phyloP scores from a whole-genome alignment of 2,329 filamentous ascomycete genomes.

The Lizonia empirigonia region DNA sequence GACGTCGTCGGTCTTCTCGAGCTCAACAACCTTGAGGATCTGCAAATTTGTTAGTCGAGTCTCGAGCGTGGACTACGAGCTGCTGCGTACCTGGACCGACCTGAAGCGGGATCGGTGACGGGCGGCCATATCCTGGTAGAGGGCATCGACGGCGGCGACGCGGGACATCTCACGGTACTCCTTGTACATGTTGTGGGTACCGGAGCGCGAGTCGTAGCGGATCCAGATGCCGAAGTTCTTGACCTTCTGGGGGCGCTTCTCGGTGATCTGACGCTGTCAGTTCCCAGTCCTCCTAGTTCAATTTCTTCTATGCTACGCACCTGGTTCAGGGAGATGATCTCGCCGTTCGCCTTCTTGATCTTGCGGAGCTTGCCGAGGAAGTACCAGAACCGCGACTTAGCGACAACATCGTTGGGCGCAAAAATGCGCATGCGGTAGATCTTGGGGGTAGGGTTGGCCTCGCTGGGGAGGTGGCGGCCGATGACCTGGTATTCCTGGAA shows the following conservation, averaged over 20 bases:
- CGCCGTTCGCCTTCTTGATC: constrained; percentile 99
- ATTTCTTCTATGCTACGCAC: constrained; percentile 61
- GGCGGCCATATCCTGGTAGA: constrained; percentile 99
- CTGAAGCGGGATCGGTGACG: constrained; percentile 98
- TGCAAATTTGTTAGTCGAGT: constrained; percentile 47
- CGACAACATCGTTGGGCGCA: constrained; percentile 94
- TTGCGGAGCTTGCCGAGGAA: constrained; percentile 99
- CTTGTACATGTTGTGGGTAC: constrained; percentile 99
- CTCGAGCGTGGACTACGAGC: background rate
- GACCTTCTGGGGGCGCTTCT: constrained; percentile 99
- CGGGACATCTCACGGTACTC: constrained; percentile 99
- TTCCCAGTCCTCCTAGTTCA: background rate
- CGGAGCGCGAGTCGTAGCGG: constrained; percentile 99
- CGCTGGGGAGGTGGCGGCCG: constrained; percentile 97
- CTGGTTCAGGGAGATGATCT: constrained; percentile 97
- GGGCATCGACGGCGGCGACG: constrained; percentile 90
- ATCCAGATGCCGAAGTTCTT: constrained; percentile 99
- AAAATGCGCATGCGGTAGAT: constrained; percentile 99
- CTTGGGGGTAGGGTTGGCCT: constrained; percentile 95
- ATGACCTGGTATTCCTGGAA: constrained; percentile 99
- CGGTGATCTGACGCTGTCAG: constrained; percentile 72
- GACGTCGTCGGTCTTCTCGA: constrained; percentile 92
- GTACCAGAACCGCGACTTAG: constrained; percentile 99
- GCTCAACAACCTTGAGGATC: constrained; percentile 98
- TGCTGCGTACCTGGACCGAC: constrained; percentile 86